phyloP scores from a whole-genome alignment of 805 yeast species.

The Saccharomycopsis selenospora region DNA sequence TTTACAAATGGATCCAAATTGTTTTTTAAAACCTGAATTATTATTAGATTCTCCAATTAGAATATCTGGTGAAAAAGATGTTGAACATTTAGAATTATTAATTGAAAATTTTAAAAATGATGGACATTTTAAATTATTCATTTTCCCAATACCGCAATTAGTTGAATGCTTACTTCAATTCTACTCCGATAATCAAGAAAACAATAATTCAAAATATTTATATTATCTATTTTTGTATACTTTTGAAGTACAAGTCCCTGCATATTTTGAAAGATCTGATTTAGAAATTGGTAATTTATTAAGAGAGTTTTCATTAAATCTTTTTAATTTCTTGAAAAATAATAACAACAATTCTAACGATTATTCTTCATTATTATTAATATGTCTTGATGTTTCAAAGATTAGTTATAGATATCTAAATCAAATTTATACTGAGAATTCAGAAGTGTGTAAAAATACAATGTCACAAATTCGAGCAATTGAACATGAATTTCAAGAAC shows the following conservation, averaged over 20 bases:
- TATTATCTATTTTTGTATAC: not conserved
- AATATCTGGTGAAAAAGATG: not conserved
- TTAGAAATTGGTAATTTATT: not conserved
- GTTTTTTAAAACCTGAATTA: too few relatives aligned
- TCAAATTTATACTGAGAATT: too few relatives aligned
- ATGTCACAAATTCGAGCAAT: too few relatives aligned
- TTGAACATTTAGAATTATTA: not conserved
- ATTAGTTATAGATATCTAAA: too few relatives aligned
- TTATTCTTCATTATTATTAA: too few relatives aligned
- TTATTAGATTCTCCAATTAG: not conserved
- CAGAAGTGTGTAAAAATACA: too few relatives aligned
- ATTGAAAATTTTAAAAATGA: not conserved
- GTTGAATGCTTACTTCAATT: not conserved
- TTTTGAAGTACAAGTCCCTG: not conserved
- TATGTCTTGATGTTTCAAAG: too few relatives aligned
- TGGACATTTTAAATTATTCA: not conserved
- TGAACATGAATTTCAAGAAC: too few relatives aligned
- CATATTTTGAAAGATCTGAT: not conserved
- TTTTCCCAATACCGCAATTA: not conserved
- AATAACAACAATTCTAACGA: too few relatives aligned
- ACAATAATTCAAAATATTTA: not conserved
- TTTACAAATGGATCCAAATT: too few relatives aligned
- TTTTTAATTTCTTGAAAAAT: too few relatives aligned
- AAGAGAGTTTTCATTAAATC: not conserved
- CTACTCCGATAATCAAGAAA: not conserved